phyloP scores from a whole-genome alignment of 2,329 filamentous ascomycete genomes.

The Zasmidium cellare region DNA sequence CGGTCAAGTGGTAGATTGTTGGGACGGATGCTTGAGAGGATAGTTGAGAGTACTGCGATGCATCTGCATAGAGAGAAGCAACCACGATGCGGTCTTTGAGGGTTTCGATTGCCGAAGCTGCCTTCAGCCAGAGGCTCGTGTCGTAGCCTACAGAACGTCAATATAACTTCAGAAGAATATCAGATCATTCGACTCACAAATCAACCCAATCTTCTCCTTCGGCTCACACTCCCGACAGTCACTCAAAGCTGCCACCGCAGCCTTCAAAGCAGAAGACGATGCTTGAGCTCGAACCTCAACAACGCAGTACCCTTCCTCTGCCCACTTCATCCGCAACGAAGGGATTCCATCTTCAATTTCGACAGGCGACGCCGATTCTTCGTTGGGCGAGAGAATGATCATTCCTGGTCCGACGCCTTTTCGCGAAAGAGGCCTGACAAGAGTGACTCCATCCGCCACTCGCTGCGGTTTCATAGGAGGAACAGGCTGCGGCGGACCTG shows the following conservation, averaged over 20 bases:
- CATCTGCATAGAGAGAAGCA: constrained; percentile 36
- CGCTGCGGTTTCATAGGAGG: constrained; percentile 19
- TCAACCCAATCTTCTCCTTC: constrained; percentile 41
- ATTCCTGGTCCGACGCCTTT: constrained; percentile 24
- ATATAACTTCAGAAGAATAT: background rate
- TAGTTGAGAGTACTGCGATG: constrained; percentile 17
- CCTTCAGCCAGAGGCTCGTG: constrained; percentile 11
- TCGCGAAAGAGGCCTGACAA: constrained; percentile 21
- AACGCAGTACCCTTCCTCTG: constrained; percentile 68
- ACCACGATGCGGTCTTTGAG: constrained; percentile 30
- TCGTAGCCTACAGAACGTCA: constrained; percentile 12
- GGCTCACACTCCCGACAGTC: constrained; percentile 35
- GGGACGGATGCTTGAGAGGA: constrained; percentile 22
- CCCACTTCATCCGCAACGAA: constrained; percentile 58
- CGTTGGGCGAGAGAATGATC: constrained; percentile 20
- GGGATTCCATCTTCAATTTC: constrained; percentile 26
- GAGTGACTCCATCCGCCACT: constrained; percentile 20
- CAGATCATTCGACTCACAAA: constrained; percentile 30
- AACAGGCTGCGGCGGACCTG: constrained; percentile 20
- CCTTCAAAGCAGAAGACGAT: constrained; percentile 12
- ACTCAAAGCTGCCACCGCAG: constrained; percentile 26
- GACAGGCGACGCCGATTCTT: constrained; percentile 13
- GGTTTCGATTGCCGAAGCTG: constrained; percentile 29
- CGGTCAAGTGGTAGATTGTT: constrained; percentile 28
- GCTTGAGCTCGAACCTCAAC: constrained; percentile 51